These are phyloP conservation scores for Oryza meridionalis DNA, from an alignment of 176 grass and related monocot genomes.

Conservation along the genomic window DNA sequence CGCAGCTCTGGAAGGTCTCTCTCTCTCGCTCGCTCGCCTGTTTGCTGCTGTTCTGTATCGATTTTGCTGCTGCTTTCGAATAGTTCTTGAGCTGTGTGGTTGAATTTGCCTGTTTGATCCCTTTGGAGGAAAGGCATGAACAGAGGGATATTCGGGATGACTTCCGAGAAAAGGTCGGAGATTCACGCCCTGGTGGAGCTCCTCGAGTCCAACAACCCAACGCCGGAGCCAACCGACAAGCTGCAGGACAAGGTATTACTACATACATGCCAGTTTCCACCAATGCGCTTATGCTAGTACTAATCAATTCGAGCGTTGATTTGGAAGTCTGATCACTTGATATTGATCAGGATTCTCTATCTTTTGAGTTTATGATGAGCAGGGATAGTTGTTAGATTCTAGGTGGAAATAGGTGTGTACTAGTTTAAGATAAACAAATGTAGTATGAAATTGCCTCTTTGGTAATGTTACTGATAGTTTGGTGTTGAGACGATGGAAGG, in stretches of 20 bases:
- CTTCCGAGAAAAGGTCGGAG: constrained; percentile 72
- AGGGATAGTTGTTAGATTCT: background rate
- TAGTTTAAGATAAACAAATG: background rate
- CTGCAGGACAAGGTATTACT: constrained; percentile 67
- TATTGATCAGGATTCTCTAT: background rate
- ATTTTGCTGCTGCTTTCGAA: background rate
- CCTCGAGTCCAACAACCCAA: constrained; percentile 80
- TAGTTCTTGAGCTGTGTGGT: background rate
- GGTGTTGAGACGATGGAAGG: constrained; percentile 49
- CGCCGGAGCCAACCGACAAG: constrained; percentile 62
- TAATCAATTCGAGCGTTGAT: background rate
- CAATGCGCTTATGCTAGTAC: background rate
- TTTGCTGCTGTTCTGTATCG: background rate
- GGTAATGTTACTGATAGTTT: background rate
- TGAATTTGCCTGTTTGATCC: background rate
- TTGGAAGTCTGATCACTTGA: background rate
- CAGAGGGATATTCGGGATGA: constrained; percentile 84
- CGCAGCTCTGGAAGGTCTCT: constrained; percentile 49
- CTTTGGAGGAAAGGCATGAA: constrained; percentile 45
- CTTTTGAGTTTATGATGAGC: background rate
- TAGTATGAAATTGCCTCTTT: background rate
- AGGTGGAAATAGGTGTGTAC: background rate
- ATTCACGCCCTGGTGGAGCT: constrained; percentile 70
- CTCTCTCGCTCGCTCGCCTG: background rate
- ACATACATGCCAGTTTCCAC: constrained; percentile 19